A percentile compares a stretch with the other conserved stretches of the same genome.
Evolutionary conservation across 2,329 filamentous ascomycete genomes (phyloP).

Genomic region (Golovinomyces cichoracearum): DNA sequence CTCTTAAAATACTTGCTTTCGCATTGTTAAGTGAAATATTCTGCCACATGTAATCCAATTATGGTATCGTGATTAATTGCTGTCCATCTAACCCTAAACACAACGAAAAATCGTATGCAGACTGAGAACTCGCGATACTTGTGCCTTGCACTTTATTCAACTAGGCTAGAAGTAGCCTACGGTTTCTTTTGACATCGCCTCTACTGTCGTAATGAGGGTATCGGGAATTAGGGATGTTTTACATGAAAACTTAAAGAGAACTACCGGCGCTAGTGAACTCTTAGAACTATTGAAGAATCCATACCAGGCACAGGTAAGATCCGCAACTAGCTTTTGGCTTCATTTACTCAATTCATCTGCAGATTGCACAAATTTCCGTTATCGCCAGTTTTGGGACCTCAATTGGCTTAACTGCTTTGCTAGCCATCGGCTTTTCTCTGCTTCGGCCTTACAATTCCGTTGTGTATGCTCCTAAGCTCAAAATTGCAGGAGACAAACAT

Average conservation of each 20-base stretch:
- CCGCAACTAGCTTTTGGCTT: background rate
- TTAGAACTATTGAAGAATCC: slow-evolving; percentile 13
- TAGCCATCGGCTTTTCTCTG: slow-evolving; percentile 63
- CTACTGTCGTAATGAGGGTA: background rate
- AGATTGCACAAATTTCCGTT: slow-evolving; percentile 29
- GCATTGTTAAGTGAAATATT: no score
- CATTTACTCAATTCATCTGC: slow-evolving; percentile 3
- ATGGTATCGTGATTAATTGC: no score
- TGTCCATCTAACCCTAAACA: no score
- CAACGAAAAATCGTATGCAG: no score
- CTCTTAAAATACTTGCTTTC: no score
- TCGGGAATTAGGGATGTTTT: background rate
- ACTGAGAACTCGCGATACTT: no score
- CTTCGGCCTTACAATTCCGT: slow-evolving; percentile 74
- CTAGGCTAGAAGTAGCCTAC: no score
- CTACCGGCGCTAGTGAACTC: slow-evolving; percentile 9
- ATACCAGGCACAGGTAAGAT: slow-evolving; percentile 9
- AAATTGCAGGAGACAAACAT: slow-evolving; percentile 76
- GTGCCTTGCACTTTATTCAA: no score
- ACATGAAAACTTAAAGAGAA: slow-evolving; percentile 1
- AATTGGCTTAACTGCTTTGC: slow-evolving; percentile 42
- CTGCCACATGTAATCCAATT: no score
- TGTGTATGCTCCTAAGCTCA: slow-evolving; percentile 82
- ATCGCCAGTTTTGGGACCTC: slow-evolving; percentile 61
- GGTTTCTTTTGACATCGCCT: no score